Evolutionary conservation across 2,329 filamentous ascomycete genomes (phyloP), one percentile per base, ranked within the genome.

Genomic region (Didymella pinodella): DNA sequence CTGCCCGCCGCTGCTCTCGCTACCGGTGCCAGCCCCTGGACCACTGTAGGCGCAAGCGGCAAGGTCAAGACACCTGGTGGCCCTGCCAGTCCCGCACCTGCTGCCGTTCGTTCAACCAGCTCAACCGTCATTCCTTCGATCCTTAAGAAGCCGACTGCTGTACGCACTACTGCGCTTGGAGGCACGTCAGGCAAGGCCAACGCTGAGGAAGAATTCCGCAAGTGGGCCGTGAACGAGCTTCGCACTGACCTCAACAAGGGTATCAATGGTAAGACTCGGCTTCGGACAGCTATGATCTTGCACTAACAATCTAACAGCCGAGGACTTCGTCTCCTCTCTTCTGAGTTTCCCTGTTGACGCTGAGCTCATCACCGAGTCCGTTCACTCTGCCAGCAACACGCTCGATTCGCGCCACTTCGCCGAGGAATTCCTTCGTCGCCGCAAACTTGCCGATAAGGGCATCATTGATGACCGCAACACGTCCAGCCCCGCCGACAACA

Each of bases 351-450:
- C 93, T 0, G 82, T 88, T 0, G 92, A 97, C 58, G 82, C 86
- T 14, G 87, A 90, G 60, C 85, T 98, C 67, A 93, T 99, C 68
- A 91, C 92, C 12, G 95, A 98, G 74, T 90, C 90, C 8, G 90
- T 98, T 22, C 97, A 98, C 78, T 87, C 87, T 58, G 90, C 88
- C 75, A 96, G 92, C 2, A 90, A 89, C 70, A 96, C 93, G 0
- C 91, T 99, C 78, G 93, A 99, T 72, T 93, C 92, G 0, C 90
- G 91, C 48, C 92, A 96, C 72, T 98, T 98, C 73, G 93, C 92
- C 0, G 91, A 96, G 59, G 95, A 99, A 77, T 99, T 95, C 73
- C 86, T 98, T 59, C 90, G 93, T 32, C 93, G 94, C 69, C 94
- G 93, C 80, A 96, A 91, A 83, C 86, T 96, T 1, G 94, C 95